These are phyloP conservation scores for Calonectria hawksworthii DNA, from an alignment of 2,329 filamentous ascomycete genomes.

Conservation along the genomic window DNA sequence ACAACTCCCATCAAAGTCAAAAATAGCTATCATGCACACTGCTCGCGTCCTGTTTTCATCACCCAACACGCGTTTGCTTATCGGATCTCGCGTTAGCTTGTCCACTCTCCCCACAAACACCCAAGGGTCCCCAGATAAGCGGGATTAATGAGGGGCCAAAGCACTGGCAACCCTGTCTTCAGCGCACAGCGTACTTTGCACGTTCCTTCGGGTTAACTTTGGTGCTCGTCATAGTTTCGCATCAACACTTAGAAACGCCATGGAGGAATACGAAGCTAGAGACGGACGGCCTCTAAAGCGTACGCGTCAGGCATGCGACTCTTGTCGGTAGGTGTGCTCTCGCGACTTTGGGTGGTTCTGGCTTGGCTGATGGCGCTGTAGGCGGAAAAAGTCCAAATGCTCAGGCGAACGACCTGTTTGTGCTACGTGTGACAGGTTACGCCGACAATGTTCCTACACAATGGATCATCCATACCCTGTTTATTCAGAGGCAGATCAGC, in stretches of 20 bases:
- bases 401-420: conserved; percentile 10
- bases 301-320: conserved; percentile 14
- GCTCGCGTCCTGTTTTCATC: too few relatives aligned
- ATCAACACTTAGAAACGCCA: not conserved
- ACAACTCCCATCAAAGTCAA: not conserved
- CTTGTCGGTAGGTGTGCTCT: not conserved
- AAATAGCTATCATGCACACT: not conserved
- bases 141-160: not conserved
- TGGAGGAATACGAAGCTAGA: not conserved
- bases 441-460: not conserved
- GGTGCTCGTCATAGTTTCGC: too few relatives aligned
- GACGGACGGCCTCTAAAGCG: conserved; percentile 14
- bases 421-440: conserved; percentile 1
- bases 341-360: not conserved
- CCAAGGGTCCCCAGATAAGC: conserved; percentile 4
- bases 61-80: not conserved
- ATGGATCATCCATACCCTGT: not conserved
- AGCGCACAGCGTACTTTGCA: not conserved
- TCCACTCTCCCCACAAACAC: not conserved
- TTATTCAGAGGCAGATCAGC: not conserved
- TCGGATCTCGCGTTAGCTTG: not conserved
- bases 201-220: not conserved
- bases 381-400: conserved; percentile 18
- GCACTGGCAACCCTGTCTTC: not conserved
- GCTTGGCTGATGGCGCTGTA: not conserved